Base-by-base conservation (phyloP, 73 alveolate species). In the Paramecium tetraurelia region DNA sequence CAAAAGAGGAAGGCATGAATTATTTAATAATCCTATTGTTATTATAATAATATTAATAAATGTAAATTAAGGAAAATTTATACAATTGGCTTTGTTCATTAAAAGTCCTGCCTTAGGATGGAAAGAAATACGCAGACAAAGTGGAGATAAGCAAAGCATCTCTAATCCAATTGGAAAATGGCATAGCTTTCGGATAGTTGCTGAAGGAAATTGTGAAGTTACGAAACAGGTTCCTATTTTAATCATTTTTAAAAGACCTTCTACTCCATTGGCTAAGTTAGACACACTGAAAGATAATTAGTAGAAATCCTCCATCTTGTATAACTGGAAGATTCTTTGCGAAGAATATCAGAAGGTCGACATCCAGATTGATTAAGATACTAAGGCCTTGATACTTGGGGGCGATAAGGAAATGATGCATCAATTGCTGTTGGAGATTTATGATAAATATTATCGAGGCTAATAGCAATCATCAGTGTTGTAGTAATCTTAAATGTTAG, bases 281-380 rank as follows among this genome's bases (percentile, higher is more conserved):
- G 93, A 92, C 71, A 85, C 94, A 7, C 89, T 92, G 16, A 93
- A 93, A 84, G 93, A 92, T 18, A 86, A 48, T 38, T 36, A 92
- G 10, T 89, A 80, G 44, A 75, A 80, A 46, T 87, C 96, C 7
- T 96, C 98, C 4, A 95, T 93, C 84, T 87, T 96, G 43, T 93
- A 92, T 93, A 97, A 97, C 83, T 97, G 99, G 98, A 95, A 92
- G 18, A 92, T 97, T 20, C 86, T 96, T 7, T 24, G 86, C 12
- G 96, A 95, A 75, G 97, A 48, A 20, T 70, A 94, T 44, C 40
- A 72, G 92, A 93, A 95, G 48, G 92, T 97, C 38, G 95, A 95
- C 18, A 93, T 97, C 4, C 57, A 87, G 59, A 77, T 97, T 38
- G 97, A 93, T 44, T 29, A 57, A 24, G 99, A 97, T 40, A 92